Evolutionary conservation across 805 yeast genomes (phyloP).

Genomic region (Priceomyces medius): DNA sequence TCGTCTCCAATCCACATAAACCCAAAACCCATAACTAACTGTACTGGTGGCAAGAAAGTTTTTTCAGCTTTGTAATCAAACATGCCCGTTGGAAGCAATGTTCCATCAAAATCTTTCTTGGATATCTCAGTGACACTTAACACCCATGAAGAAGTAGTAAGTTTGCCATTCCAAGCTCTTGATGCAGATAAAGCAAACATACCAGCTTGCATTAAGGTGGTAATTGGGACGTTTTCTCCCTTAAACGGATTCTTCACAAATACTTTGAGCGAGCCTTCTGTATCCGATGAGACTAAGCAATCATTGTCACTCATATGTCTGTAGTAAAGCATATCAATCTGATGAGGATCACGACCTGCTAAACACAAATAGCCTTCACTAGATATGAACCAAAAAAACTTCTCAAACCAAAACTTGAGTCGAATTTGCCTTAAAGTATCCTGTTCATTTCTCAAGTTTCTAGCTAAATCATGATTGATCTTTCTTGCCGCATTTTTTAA

Average conservation of each 20-base stretch:
- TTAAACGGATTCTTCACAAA: slow-evolving; percentile 77
- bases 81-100: slow-evolving; percentile 59
- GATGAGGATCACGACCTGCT: slow-evolving; percentile 81
- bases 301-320: slow-evolving; percentile 76
- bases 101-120: slow-evolving; percentile 63
- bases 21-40: slow-evolving; percentile 86
- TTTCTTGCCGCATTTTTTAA: slow-evolving; percentile 79
- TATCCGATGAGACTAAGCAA: slow-evolving; percentile 68
- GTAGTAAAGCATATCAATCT: slow-evolving; percentile 76
- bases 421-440: slow-evolving; percentile 59
- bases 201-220: slow-evolving; percentile 88
- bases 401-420: slow-evolving; percentile 86
- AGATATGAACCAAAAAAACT: slow-evolving; percentile 91
- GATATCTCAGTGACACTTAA: slow-evolving; percentile 67
- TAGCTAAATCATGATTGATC: slow-evolving; percentile 68
- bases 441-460: slow-evolving; percentile 53
- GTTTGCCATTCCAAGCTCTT: slow-evolving; percentile 86
- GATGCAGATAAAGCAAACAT: slow-evolving; percentile 78
- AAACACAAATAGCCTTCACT: slow-evolving; percentile 84
- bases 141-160: slow-evolving; percentile 83
- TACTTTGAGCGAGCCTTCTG: slow-evolving; percentile 71
- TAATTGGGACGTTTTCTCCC: slow-evolving; percentile 75
- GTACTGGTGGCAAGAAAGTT: slow-evolving; percentile 71
- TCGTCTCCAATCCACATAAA: slow-evolving; percentile 71
- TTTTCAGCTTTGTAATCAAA: slow-evolving; percentile 57